Evolutionary conservation across 2,329 filamentous ascomycete species (phyloP), one percentile per base, ranked within the genome.

Genomic region (Hypoxylon sp.): DNA sequence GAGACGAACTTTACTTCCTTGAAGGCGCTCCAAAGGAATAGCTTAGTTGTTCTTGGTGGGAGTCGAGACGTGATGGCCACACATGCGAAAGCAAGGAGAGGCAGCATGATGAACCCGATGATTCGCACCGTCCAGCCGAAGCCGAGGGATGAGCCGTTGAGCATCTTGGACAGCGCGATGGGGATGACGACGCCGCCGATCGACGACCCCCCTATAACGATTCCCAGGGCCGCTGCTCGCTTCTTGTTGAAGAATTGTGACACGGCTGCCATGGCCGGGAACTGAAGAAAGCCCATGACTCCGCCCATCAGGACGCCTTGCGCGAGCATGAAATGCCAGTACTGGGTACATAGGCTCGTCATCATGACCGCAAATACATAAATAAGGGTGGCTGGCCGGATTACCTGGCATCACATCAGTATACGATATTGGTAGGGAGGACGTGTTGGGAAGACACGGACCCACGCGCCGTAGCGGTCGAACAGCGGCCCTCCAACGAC

Each of bases 111-210:
- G 54, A 86, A 85, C 1, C 77, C 83, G 11, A 82, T 73, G 35
- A 83, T 73, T 3, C 83, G 74, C 0, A 84, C 76, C 0, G 80
- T 73, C 83, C 83, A 86, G 20, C 74, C 78, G 54, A 84, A 82
- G 0, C 76, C 73, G 5, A 86, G 62, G 0, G 56, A 56, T 0
- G 75, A 69, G 20, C 68, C 67, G 50, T 79, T 79, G 15, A 86
- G 71, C 67, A 86, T 73, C 57, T 78, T 78, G 45, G 77, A 80
- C 37, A 81, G 10, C 0, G 72, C 69, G 9, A 81, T 76, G 0
- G 83, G 83, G 35, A 83, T 79, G 20, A 85, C 70, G 31, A 86
- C 72, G 7, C 81, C 83, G 2, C 83, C 83, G 3, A 84, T 65
- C 1, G 78, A 80, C 0, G 78, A 80, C 0, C 81, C 82, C 0